Base-by-base conservation (phyloP, 805 yeast species). In the Metschnikowia hibisci region DNA sequence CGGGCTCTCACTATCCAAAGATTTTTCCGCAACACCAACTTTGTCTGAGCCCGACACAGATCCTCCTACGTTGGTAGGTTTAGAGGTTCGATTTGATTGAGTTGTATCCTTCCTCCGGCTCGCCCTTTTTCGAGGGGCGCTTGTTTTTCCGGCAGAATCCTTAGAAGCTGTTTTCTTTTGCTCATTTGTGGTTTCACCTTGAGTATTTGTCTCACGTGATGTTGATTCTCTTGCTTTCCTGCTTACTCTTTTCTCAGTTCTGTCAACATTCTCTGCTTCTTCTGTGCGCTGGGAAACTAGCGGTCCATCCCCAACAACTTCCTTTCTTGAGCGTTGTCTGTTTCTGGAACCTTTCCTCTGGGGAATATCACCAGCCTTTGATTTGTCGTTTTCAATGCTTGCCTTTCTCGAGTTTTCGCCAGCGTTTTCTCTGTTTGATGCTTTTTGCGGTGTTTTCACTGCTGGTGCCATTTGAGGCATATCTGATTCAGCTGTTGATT, bases 371-470 rank as follows among this genome's bases (percentile, higher is more conserved):
- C 23, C 23, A 20, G 7, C 23, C 18, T 20, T 25, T 30, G 26
- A 26, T 12, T 28, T 12, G 10, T n/a, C 34, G 6, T 31, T 16
- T 32, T 30, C 23, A 9, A 29, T 20, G 28, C 23, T 25, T 30
- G 38, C 4, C 36, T 41, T 18, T 29, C 41, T 5, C 38, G 49
- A 16, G 37, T 39, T 14, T 27, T 10, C 2, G 25, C 35, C 9
- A 22, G 7, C 11, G 35, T 38, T 26, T 20, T 20, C 23, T 20
- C 14, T 29, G 18, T 37, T 27, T 37, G 7, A 22, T 14, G 12
- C 11, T 25, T 16, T 20, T 27, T 27, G 25, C 27, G 15, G 15
- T 30, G 9, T 2, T 38, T 16, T n/a, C 14, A 14, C 14, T 16
- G 7, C 23, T 20, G 23, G 23, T 20, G 5, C 23, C 23, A 20